These are phyloP conservation scores for Chaetomium cochliodes DNA, from an alignment of 495 filamentous ascomycete species.

Conservation along the genomic window DNA sequence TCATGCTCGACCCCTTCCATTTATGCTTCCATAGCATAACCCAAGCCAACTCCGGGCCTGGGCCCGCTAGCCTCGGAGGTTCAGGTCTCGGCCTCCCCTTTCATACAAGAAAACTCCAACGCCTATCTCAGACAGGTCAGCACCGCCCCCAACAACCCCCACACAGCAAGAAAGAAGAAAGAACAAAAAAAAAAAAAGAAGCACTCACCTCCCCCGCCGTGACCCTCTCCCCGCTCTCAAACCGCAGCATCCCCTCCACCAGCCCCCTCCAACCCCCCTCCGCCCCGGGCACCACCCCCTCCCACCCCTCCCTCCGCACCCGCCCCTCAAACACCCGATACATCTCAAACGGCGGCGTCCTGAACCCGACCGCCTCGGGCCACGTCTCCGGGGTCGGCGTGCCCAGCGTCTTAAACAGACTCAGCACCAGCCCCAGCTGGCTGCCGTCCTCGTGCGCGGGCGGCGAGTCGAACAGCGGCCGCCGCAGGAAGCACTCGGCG, in stretches of 20 bases:
- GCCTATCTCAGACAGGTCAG: slow-evolving; percentile 8
- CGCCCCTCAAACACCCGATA: slow-evolving; percentile 47
- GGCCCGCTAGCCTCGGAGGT: neutral
- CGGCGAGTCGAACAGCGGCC: slow-evolving; percentile 68
- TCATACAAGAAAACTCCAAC: slow-evolving; percentile 17
- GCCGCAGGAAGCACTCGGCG: slow-evolving; percentile 59
- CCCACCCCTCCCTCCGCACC: slow-evolving; percentile 43
- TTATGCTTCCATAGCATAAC: neutral
- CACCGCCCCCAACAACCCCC: neutral
- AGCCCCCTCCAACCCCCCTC: slow-evolving; percentile 32
- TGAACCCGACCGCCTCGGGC: slow-evolving; percentile 59
- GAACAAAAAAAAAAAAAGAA: neutral
- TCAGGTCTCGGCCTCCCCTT: neutral
- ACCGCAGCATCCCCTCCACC: slow-evolving; percentile 37
- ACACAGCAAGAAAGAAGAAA: neutral
- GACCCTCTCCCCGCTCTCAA: slow-evolving; percentile 32
- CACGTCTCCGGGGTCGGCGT: slow-evolving; percentile 75
- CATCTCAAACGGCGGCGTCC: slow-evolving; percentile 55
- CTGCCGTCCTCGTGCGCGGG: slow-evolving; percentile 78
- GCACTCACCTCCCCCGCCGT: slow-evolving; percentile 26
- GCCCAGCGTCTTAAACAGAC: slow-evolving; percentile 85
- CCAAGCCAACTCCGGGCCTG: neutral
- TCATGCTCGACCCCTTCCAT: neutral
- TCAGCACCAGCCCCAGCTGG: slow-evolving; percentile 84
- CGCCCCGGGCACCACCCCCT: slow-evolving; percentile 25